Conservation (phyloP, 2,329 filamentous ascomycete species). For the Colletotrichum sojae region DNA sequence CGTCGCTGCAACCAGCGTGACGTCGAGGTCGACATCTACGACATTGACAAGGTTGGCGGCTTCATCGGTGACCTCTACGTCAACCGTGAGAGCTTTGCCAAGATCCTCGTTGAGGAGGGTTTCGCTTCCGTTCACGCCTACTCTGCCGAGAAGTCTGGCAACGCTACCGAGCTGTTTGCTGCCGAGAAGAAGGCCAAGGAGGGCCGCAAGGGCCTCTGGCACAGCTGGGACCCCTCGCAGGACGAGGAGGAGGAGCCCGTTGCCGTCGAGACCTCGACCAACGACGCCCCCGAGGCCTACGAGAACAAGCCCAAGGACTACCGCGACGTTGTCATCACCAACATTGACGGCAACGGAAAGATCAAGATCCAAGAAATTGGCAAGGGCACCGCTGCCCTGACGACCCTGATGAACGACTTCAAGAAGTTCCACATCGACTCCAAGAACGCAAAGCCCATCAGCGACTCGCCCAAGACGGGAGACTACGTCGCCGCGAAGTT, state of each 20-base stretch:
- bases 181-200: constrained; percentile 94
- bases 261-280: constrained; percentile 65
- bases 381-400: constrained; percentile 85
- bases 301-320: constrained; percentile 84
- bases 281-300: constrained; percentile 58
- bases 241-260: constrained; percentile 76
- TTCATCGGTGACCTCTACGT: constrained; percentile 97
- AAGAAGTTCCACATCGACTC: constrained; percentile 90
- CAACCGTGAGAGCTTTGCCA: constrained; percentile 96
- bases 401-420: constrained; percentile 92
- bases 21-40: constrained; percentile 94
- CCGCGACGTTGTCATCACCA: constrained; percentile 92
- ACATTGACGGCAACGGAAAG: constrained; percentile 85
- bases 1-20: constrained; percentile 92
- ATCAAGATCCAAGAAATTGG: constrained; percentile 95
- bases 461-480: constrained; percentile 87
- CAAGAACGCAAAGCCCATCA: constrained; percentile 81
- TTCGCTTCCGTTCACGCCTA: constrained; percentile 93
- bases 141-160: constrained; percentile 95
- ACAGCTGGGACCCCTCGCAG: constrained; percentile 92
- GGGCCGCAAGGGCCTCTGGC: constrained; percentile 88
- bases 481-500: constrained; percentile 94
- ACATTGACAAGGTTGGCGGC: constrained; percentile 95
- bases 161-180: constrained; percentile 86
- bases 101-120: constrained; percentile 93